Conservation (phyloP, 495 filamentous ascomycete species). For the Neurospora hispaniola region DNA sequence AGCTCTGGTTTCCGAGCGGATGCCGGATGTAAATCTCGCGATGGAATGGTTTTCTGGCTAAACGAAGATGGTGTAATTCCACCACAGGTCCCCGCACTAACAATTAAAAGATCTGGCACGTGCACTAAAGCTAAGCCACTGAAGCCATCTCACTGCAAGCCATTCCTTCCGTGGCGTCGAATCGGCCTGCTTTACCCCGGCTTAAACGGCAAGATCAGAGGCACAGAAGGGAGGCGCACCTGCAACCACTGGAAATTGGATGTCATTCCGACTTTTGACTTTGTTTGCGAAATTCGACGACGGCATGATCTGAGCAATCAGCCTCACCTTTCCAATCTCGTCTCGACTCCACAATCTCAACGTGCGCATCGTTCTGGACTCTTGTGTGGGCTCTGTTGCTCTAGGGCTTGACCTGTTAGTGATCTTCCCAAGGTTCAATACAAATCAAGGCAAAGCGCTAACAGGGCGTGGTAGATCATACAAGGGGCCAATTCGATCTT, state of each 20-base stretch:
- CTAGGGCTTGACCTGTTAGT: background rate
- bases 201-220: background rate
- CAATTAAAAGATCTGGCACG: background rate
- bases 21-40: background rate
- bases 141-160: background rate
- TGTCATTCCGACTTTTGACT: background rate
- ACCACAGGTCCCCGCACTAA: too few relatives aligned
- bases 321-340: background rate
- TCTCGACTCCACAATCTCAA: background rate
- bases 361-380: background rate
- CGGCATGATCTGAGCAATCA: background rate
- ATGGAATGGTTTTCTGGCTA: background rate
- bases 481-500: background rate
- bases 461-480: background rate
- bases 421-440: background rate
- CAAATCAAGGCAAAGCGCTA: background rate
- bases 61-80: background rate
- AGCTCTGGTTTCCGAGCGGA: background rate
- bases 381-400: background rate
- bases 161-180: background rate
- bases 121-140: background rate
- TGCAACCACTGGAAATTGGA: background rate
- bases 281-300: background rate
- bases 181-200: background rate
- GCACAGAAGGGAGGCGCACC: background rate